Conservation (phyloP, 2,329 filamentous ascomycete genomes). For the Penicillium concentricum region DNA sequence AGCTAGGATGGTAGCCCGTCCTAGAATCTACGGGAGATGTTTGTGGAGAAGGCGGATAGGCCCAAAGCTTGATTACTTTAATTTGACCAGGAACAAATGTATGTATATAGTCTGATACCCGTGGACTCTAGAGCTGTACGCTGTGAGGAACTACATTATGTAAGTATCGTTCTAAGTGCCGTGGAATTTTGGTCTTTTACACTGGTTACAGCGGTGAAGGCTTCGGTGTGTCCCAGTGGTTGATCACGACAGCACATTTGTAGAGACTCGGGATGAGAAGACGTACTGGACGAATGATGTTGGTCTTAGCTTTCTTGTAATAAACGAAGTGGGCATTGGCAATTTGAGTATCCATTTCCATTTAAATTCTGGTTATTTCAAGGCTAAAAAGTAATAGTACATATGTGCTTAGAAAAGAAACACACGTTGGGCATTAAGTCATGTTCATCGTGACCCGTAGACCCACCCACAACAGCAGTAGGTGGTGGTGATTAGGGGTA, state of each 20-base stretch:
- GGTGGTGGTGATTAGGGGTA: not conserved
- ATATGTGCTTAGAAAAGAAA: not conserved
- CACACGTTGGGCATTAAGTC: not conserved
- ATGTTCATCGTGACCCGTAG: not conserved
- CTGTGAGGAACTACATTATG: not conserved
- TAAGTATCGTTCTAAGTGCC: not conserved
- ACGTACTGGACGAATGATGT: not conserved
- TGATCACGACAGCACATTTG: not conserved
- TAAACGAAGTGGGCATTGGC: not conserved
- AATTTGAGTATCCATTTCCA: not conserved
- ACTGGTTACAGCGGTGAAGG: not conserved
- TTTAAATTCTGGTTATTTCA: not conserved
- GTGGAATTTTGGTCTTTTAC: not conserved
- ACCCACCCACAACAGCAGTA: not conserved
- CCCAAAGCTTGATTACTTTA: conserved; percentile 1
- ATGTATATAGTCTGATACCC: not conserved
- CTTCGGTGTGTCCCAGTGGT: not conserved
- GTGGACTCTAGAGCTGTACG: not conserved
- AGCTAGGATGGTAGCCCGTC: too few relatives aligned
- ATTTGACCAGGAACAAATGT: not conserved
- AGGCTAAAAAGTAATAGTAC: not conserved
- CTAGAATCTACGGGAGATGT: too few relatives aligned
- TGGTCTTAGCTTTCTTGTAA: not conserved
- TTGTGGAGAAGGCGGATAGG: not conserved
- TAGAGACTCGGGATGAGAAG: not conserved